Evolutionary conservation across 2,329 filamentous ascomycete genomes (phyloP).

Genomic region (Clarireedia paspali): DNA sequence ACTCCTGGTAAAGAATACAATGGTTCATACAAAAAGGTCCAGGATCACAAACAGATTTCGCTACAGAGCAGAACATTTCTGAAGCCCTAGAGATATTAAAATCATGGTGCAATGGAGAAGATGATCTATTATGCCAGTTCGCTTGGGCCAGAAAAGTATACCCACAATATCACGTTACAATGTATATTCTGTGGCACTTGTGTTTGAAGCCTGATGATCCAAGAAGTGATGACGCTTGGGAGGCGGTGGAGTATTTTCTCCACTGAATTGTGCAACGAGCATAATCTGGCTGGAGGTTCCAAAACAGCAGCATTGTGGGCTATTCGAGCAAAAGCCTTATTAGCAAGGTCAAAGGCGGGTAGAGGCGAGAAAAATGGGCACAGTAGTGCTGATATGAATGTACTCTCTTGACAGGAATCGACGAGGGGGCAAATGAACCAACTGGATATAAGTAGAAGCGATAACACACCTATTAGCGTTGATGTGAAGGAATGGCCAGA

Average conservation of each 20-base stretch:
- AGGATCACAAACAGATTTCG: neutral
- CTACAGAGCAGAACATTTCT: neutral
- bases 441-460: too few relatives aligned
- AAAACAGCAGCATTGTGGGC: too few relatives aligned
- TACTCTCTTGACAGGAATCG: too few relatives aligned
- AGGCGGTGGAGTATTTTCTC: neutral
- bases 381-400: too few relatives aligned
- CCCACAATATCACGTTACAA: constrained; percentile 6
- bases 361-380: too few relatives aligned
- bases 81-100: neutral
- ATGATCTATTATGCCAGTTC: constrained; percentile 2
- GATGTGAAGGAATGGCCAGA: too few relatives aligned
- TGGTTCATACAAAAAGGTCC: neutral
- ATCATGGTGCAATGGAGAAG: neutral
- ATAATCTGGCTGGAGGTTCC: too few relatives aligned
- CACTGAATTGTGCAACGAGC: neutral
- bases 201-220: neutral
- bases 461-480: too few relatives aligned
- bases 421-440: too few relatives aligned
- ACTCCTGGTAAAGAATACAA: neutral
- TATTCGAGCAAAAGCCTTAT: too few relatives aligned
- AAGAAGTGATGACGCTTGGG: neutral
- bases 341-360: too few relatives aligned
- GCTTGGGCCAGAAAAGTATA: constrained; percentile 1
- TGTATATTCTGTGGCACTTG: constrained; percentile 6